A percentile compares a stretch with the other conserved stretches of the same genome.
phyloP scores from a whole-genome alignment of 1,284 basidiomycete genomes.

The Hemileccinum hortonii region DNA sequence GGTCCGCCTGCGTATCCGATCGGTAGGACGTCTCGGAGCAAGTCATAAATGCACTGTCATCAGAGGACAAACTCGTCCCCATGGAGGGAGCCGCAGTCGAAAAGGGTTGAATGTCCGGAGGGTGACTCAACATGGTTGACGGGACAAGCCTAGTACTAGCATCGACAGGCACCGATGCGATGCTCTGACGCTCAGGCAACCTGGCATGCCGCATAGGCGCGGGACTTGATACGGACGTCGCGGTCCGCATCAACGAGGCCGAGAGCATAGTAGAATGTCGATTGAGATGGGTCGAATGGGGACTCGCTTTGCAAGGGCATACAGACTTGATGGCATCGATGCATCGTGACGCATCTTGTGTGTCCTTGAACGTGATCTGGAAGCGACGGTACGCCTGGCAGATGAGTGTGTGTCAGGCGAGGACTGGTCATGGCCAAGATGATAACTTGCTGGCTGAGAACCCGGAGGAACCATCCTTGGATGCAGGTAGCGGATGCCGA shows the following conservation, averaged over 20 bases:
- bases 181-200: conserved; percentile 9
- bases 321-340: conserved; percentile 61
- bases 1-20: conserved; percentile 2
- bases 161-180: not conserved
- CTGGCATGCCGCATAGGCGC: not conserved
- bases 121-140: not conserved
- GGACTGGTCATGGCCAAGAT: not conserved
- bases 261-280: conserved; percentile 23
- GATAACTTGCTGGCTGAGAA: conserved; percentile 40
- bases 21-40: conserved; percentile 28
- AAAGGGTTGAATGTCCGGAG: conserved; percentile 1
- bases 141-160: not conserved
- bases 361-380: conserved; percentile 62
- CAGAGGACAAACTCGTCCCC: conserved; percentile 21
- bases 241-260: conserved; percentile 15
- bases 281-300: conserved; percentile 21
- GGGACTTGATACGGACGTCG: conserved; percentile 13
- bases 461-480: conserved; percentile 40
- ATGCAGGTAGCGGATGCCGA: conserved; percentile 71
- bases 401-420: conserved; percentile 11
- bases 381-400: conserved; percentile 65
- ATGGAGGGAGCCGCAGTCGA: conserved; percentile 10
- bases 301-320: conserved; percentile 67
- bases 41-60: conserved; percentile 31
- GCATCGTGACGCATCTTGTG: conserved; percentile 51